Base-by-base conservation (phyloP, 116 monocot genomes). In the Posidonia oceanica region DNA sequence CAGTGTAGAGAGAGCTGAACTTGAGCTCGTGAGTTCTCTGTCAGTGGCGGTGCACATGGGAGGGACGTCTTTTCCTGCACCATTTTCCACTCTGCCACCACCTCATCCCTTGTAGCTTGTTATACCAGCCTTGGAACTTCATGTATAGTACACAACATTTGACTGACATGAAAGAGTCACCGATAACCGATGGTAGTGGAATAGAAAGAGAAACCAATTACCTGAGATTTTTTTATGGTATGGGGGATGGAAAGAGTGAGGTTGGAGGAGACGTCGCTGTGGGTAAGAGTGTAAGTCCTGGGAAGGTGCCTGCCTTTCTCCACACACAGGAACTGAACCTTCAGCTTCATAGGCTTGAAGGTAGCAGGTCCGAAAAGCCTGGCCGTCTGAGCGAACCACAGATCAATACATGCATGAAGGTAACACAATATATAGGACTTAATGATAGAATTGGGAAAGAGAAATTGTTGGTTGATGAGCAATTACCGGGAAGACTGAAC, bases 81-180 rank as follows among this genome's bases (percentile, higher is more conserved):
- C 81, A 80, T 88, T 77, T 79, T 87, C 91, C 91, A 91, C 69
- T 91, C 88, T 1, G 88, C 91, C 69, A 91, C 85, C 79, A 91
- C 91, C 66, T 91, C 91, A 59, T 88, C 91, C 48, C 91, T 76
- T 91, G 88, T 54, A 91, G 65, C 70, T 72, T 36, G 75, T 85
- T 83, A 67, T 85, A 90, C 90, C 86, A 89, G 3, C 86, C 86
- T 57, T 86, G 76, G 36, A 89, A 42, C 89, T 89, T 64, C 20
- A 39, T 18, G 10, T 29, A 2, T 18, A 0, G 3, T 21, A 52
- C 1, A 14, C 54, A 38, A 69, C 48, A 53, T 23, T 13, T 36
- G 29, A 29, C 29, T n/a, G 18, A 57, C 7, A 58, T 54, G 40
- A 0, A 29, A 29, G 29, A 29, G 29, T 29, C 1, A 29, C 29